phyloP scores from a whole-genome alignment of 2,329 filamentous ascomycete species.

The Trichoderma aggressivum region DNA sequence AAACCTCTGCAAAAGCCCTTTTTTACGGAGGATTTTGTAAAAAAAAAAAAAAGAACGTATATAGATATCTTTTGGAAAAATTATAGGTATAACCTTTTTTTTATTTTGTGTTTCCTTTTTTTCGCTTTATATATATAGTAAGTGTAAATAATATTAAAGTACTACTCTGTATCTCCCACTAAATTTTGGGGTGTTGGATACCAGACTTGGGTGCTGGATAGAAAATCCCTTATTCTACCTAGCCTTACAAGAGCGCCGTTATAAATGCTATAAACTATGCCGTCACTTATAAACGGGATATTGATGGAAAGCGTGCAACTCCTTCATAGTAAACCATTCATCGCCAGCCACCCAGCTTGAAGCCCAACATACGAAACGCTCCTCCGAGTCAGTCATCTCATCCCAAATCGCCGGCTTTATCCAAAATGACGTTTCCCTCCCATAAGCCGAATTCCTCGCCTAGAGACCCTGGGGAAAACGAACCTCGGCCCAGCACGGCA shows the following conservation, averaged over 20 bases:
- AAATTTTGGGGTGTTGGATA: too few relatives aligned
- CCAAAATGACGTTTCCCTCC: not conserved
- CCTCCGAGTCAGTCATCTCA: not conserved
- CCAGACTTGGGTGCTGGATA: too few relatives aligned
- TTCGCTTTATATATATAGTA: too few relatives aligned
- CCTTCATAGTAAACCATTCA: not conserved
- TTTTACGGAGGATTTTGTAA: too few relatives aligned
- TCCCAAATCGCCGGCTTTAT: not conserved
- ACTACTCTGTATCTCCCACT: too few relatives aligned
- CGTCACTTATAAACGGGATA: not conserved
- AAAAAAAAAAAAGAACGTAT: too few relatives aligned
- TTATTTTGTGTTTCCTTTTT: too few relatives aligned
- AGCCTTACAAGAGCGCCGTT: not conserved
- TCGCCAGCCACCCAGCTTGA: not conserved
- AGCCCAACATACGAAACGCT: not conserved
- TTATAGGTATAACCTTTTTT: too few relatives aligned
- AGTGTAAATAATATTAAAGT: too few relatives aligned
- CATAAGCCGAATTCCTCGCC: not conserved
- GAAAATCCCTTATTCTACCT: not conserved
- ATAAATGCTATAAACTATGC: too few relatives aligned
- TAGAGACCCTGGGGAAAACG: not conserved
- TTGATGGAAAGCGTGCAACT: not conserved
- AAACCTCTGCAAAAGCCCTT: too few relatives aligned
- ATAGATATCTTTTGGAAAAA: too few relatives aligned
- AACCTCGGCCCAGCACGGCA: slow-evolving; percentile 15